Base-by-base conservation (phyloP, 805 yeast genomes). In the Phaffomyces thermotolerans region DNA sequence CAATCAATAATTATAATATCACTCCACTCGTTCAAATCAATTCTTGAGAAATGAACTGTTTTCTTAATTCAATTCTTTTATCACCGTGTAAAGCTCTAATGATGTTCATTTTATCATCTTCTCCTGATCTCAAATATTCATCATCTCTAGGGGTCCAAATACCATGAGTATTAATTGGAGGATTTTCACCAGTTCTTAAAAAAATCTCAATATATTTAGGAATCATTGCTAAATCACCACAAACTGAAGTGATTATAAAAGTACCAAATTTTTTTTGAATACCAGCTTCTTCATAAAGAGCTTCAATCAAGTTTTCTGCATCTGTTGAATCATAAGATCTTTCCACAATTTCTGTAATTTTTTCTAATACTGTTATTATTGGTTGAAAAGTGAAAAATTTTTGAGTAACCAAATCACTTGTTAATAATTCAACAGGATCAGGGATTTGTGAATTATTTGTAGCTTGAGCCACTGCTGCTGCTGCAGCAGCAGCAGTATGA, bases 131-230 rank as follows among this genome's bases (percentile, higher is more conserved):
- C 42, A 70, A 50, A 48, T 60, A 57, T 15, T 54, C 63, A 48
- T 71, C 75, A 57, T 71, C 73, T 38, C 65, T 68, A 24, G 62
- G 52, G 2, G 73, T 69, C 75, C 75, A 71, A 36, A 71, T 65
- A 41, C 74, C 75, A n/a, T 69, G 66, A 8, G 64, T 64, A 41
- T 67, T 56, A 42, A 52, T 49, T 32, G 75, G 75, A 10, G 74
- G 75, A 46, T 69, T 67, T 14, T 63, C 58, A 30, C 67, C 67
- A 23, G 66, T 60, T 47, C 63, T 63, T 36, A 71, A 62, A 56
- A 67, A 68, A 34, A 60, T 55, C 44, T 68, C 61, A 46, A 71
- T 61, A 47, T 66, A 71, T 37, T 68, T 61, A 36, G 72, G 70
- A 43, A 71, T 66, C 37, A 68, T 56, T 48, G 64, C 58, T 39